A percentile compares a stretch with the other conserved stretches of the same genome.
Conservation (phyloP, 257 asterid species). For the Nicotiana paniculata region DNA sequence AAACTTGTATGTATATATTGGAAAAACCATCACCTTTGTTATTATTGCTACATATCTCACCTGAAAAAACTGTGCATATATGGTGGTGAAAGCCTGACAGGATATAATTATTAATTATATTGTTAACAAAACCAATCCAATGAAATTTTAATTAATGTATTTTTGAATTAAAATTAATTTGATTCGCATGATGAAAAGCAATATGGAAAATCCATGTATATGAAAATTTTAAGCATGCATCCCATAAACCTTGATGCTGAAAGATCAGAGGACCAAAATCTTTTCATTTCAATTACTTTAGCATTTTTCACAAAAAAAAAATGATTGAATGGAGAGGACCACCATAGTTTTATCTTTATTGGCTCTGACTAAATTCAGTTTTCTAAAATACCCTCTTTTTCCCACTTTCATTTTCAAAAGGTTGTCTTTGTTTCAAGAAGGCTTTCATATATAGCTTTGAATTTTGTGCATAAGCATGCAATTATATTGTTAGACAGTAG, state of each 20-base stretch:
- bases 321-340: not conserved
- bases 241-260: not conserved
- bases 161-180: not conserved
- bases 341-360: not conserved
- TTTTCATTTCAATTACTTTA: not conserved
- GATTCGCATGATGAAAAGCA: not conserved
- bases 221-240: not conserved
- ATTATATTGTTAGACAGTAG: not conserved
- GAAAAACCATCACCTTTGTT: no score
- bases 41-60: not conserved
- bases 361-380: not conserved
- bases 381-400: not conserved
- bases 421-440: not conserved
- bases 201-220: not conserved
- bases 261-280: not conserved
- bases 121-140: not conserved
- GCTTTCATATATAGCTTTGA: not conserved
- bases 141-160: not conserved
- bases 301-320: not conserved
- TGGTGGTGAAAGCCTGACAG: not conserved
- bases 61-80: not conserved
- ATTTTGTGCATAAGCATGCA: slow-evolving; percentile 7
- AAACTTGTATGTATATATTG: no score
- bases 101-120: not conserved
- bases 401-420: slow-evolving; percentile 1